Conservation (phyloP, 2,329 filamentous ascomycete species). For the Cordyceps cicadae region DNA sequence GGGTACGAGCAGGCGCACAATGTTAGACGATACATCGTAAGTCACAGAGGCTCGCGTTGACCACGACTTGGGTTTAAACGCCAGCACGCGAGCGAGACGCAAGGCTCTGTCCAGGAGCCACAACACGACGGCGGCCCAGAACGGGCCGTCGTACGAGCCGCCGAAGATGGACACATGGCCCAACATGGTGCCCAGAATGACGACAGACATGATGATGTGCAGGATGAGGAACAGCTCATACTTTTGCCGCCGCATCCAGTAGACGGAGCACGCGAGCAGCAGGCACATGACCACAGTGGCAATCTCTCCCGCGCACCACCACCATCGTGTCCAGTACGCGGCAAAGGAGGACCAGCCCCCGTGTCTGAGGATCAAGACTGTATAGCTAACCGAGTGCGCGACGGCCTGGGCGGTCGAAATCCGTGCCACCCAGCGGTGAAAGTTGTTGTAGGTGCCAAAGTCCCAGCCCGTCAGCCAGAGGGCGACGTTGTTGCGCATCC, state of each 20-base stretch:
- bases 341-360: conserved; percentile 30
- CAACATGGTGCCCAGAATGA: conserved; percentile 42
- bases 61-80: conserved; percentile 32
- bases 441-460: conserved; percentile 57
- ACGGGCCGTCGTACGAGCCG: conserved; percentile 38
- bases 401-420: conserved; percentile 54
- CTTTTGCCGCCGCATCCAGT: conserved; percentile 41
- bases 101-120: conserved; percentile 43
- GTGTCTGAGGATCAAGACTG: conserved; percentile 33
- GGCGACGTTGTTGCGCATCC: conserved; percentile 57
- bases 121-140: conserved; percentile 40
- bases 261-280: conserved; percentile 38
- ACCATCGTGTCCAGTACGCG: conserved; percentile 33
- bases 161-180: conserved; percentile 46
- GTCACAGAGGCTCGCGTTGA: conserved; percentile 25
- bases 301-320: conserved; percentile 42
- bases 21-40: conserved; percentile 31
- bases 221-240: conserved; percentile 44
- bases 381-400: conserved; percentile 54
- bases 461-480: conserved; percentile 63
- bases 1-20: conserved; percentile 33
- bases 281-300: conserved; percentile 38
- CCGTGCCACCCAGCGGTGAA: conserved; percentile 59
- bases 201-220: conserved; percentile 44
- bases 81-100: conserved; percentile 33